These are phyloP conservation scores for Berberis thunbergii DNA, from an alignment of 164 flowering plant genomes.

Conservation along the genomic window DNA sequence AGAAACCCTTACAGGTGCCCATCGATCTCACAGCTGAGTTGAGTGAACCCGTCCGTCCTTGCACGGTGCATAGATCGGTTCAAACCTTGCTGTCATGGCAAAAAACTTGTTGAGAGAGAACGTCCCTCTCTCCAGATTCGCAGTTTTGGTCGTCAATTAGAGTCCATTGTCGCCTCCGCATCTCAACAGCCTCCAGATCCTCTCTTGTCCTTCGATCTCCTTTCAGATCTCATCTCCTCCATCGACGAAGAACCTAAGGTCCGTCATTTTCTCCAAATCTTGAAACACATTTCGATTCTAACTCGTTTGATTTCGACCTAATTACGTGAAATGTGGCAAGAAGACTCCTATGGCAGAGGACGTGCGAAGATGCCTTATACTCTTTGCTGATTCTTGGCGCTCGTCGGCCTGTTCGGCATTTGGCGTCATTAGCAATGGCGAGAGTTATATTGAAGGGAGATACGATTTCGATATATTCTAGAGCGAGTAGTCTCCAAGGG, in stretches of 20 bases:
- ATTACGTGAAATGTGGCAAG: conserved; percentile 32
- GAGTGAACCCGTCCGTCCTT: too few species aligned
- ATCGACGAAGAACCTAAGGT: conserved; percentile 93
- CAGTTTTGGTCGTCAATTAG: conserved; percentile 85
- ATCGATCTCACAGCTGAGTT: too few species aligned
- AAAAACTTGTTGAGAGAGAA: conserved; percentile 55
- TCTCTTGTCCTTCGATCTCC: conserved; percentile 92
- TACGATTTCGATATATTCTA: conserved; percentile 79
- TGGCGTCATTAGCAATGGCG: conserved; percentile 88
- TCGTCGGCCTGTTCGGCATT: conserved; percentile 78
- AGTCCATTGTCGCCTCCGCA: conserved; percentile 88
- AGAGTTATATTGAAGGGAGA: conserved; percentile 78
- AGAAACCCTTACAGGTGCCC: too few species aligned
- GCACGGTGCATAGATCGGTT: too few species aligned
- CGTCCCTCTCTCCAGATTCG: conserved; percentile 81
- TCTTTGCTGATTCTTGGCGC: conserved; percentile 85
- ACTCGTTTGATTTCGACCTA: too few species aligned
- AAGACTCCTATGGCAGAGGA: conserved; percentile 78
- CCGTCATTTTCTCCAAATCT: neutral
- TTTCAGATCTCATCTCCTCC: conserved; percentile 88
- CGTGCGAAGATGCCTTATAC: conserved; percentile 90
- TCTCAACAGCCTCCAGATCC: conserved; percentile 82
- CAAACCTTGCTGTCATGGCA: conserved; percentile 20
- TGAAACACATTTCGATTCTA: too few species aligned
- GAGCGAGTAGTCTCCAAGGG: conserved; percentile 89